Conservation (phyloP, 73 alveolate genomes). For the Strombidium stylifer region DNA sequence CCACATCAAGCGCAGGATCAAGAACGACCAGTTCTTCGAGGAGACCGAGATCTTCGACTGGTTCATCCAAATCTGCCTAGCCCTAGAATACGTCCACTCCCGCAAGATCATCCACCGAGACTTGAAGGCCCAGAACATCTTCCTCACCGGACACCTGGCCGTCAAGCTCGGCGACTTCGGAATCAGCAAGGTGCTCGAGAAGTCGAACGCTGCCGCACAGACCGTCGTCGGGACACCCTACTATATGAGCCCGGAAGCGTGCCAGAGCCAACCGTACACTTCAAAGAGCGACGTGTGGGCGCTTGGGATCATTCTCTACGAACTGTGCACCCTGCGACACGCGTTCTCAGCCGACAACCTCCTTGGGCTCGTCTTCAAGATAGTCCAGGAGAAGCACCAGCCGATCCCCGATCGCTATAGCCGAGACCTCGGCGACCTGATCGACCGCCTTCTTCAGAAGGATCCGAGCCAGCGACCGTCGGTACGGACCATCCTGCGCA, state of each 20-base stretch:
- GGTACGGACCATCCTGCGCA: constrained; percentile 65
- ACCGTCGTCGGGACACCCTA: constrained; percentile 98
- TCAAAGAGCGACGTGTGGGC: constrained; percentile 97
- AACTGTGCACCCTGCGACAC: constrained; percentile 91
- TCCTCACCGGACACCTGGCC: constrained; percentile 90
- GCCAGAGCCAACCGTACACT: constrained; percentile 93
- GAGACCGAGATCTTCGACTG: constrained; percentile 82
- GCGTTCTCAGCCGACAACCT: constrained; percentile 96
- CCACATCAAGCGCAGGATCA: constrained; percentile 68
- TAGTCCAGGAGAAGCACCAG: constrained; percentile 80
- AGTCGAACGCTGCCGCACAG: constrained; percentile 85
- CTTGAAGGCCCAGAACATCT: constrained; percentile 91
- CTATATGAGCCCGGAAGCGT: constrained; percentile 94
- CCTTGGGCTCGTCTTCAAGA: constrained; percentile 81
- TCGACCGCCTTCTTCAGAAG: constrained; percentile 59
- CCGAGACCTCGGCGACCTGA: constrained; percentile 64
- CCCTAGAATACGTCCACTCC: constrained; percentile 88
- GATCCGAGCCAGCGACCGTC: constrained; percentile 77
- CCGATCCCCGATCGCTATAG: constrained; percentile 88
- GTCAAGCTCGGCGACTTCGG: constrained; percentile 98
- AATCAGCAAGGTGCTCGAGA: constrained; percentile 89
- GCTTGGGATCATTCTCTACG: constrained; percentile 97
- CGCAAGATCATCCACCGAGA: constrained; percentile 95
- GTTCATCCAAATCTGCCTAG: constrained; percentile 70
- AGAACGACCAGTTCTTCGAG: constrained; percentile 62